Evolutionary conservation across 768 basidiomycete genomes (phyloP).

Genomic region (Lactifluus subvellereus): DNA sequence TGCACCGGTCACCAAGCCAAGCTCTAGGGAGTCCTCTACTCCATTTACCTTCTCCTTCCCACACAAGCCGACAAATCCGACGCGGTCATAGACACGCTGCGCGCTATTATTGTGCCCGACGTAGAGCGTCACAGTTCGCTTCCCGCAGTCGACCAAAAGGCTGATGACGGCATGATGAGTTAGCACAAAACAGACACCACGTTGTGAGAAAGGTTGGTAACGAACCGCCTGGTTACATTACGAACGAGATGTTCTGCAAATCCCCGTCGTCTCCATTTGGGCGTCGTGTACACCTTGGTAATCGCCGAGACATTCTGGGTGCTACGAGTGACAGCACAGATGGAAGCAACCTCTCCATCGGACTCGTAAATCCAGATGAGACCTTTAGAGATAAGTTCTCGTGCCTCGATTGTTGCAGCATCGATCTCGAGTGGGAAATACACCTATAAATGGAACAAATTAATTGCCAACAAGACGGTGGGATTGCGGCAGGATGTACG

Average conservation of each 20-base stretch:
- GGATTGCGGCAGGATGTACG: constrained; percentile 23
- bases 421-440: constrained; percentile 40
- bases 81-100: constrained; percentile 46
- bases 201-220: constrained; percentile 4
- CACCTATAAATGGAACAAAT: constrained; percentile 31
- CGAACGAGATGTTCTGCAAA: constrained; percentile 50
- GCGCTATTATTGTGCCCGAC: constrained; percentile 49
- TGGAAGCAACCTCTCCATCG: constrained; percentile 38
- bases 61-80: constrained; percentile 47
- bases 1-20: constrained; percentile 43
- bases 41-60: constrained; percentile 35
- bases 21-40: constrained; percentile 46
- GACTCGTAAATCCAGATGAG: constrained; percentile 50
- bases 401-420: constrained; percentile 40
- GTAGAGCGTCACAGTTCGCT: constrained; percentile 47
- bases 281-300: constrained; percentile 53
- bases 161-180: constrained; percentile 28
- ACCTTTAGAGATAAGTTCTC: constrained; percentile 42
- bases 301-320: constrained; percentile 46
- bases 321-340: constrained; percentile 54
- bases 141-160: constrained; percentile 39
- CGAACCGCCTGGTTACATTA: constrained; percentile 41
- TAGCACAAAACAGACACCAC: constrained; percentile 18
- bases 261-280: constrained; percentile 40
- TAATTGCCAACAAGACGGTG: constrained; percentile 1